A percentile compares a stretch with the other conserved stretches of the same genome.
phyloP scores from a whole-genome alignment of 116 monocot species.

The Cymodocea nodosa region DNA sequence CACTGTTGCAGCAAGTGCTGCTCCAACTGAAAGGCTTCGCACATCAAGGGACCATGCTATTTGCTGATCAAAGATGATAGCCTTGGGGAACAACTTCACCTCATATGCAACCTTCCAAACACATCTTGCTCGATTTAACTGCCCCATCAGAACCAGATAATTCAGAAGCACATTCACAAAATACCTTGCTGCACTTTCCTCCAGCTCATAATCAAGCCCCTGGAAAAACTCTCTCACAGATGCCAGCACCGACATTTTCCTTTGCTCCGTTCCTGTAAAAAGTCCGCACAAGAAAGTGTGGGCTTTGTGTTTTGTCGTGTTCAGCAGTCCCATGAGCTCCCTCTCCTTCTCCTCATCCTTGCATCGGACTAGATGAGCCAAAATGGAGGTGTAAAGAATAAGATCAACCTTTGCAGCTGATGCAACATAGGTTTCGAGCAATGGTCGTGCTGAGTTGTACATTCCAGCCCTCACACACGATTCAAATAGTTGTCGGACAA shows the following conservation, averaged over 20 bases:
- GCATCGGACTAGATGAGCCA: constrained; percentile 81
- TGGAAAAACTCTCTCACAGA: constrained; percentile 95
- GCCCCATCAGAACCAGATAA: constrained; percentile 88
- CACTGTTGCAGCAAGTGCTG: constrained; percentile 68
- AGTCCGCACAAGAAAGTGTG: constrained; percentile 84
- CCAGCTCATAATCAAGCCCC: constrained; percentile 66
- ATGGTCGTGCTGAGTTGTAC: constrained; percentile 59
- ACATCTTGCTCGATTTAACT: constrained; percentile 89
- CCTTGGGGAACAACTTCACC: constrained; percentile 92
- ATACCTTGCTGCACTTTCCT: constrained; percentile 73
- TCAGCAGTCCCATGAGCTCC: constrained; percentile 69
- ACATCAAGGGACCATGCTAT: constrained; percentile 98
- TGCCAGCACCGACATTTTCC: constrained; percentile 70
- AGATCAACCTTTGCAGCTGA: constrained; percentile 76
- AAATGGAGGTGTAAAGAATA: constrained; percentile 85
- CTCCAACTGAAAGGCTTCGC: constrained; percentile 77
- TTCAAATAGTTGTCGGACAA: constrained; percentile 81
- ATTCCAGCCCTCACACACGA: constrained; percentile 71
- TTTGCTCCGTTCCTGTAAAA: constrained; percentile 84
- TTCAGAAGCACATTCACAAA: constrained; percentile 93
- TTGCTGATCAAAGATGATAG: constrained; percentile 97
- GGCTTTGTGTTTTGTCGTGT: constrained; percentile 62
- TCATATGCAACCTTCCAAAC: constrained; percentile 99
- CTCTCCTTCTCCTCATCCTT: constrained; percentile 73
- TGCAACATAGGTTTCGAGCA: constrained; percentile 68